Conservation (phyloP, 352 stramenopile species). For the Phytophthora pseudosyringae region DNA sequence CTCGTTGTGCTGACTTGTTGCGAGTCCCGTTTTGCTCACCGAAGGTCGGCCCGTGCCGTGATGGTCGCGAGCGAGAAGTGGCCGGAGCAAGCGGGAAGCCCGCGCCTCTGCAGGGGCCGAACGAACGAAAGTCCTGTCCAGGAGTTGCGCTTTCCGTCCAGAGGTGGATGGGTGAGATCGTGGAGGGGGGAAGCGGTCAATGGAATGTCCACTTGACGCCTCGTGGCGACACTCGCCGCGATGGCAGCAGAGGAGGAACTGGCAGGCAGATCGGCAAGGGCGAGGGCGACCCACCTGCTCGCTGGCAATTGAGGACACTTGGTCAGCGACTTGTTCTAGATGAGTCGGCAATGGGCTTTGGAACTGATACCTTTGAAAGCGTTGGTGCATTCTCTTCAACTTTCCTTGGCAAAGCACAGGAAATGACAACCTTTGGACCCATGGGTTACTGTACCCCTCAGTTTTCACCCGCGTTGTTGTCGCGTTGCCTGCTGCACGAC, state of each 20-base stretch:
- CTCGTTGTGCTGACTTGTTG: constrained; percentile 22
- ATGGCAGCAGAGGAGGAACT: background rate
- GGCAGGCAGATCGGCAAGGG: no score
- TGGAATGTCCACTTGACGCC: constrained; percentile 20
- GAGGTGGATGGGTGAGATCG: constrained; percentile 2
- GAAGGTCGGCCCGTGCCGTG: constrained; percentile 1
- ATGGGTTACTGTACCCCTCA: no score
- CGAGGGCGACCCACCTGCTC: background rate
- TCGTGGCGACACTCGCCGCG: background rate
- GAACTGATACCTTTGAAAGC: constrained; percentile 2
- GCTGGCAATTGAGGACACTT: background rate
- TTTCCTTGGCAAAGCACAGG: background rate
- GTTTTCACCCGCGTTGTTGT: no score
- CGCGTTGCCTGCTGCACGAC: no score
- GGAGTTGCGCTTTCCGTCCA: constrained; percentile 9
- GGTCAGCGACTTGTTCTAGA: background rate
- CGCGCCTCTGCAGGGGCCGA: constrained; percentile 14
- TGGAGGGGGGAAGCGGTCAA: constrained; percentile 18
- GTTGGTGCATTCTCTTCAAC: background rate
- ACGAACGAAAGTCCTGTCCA: background rate
- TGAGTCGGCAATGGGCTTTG: constrained; percentile 1
- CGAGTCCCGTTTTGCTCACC: constrained; percentile 13
- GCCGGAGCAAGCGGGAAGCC: constrained; percentile 8
- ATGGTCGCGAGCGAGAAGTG: constrained; percentile 22
- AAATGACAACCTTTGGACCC: background rate